Percentiles rank a stretch among this genome's conserved stretches.
phyloP scores from a whole-genome alignment of 148 eudicot genomes.

The Arbutus unedo region DNA sequence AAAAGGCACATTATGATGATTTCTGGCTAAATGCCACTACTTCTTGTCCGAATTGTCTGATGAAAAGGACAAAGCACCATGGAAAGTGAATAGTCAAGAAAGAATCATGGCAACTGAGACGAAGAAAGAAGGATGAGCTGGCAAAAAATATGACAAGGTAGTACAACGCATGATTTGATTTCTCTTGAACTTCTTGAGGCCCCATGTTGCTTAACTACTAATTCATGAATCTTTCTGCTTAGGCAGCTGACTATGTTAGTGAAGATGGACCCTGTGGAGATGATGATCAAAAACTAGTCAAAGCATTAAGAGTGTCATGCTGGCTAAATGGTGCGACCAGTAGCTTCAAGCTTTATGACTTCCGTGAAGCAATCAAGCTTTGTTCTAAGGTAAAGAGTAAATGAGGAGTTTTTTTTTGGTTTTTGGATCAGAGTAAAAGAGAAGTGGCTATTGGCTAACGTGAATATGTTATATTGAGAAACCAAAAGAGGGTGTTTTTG shows the following conservation, averaged over 20 bases:
- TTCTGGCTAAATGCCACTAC: background rate
- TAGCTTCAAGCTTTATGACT: conserved; percentile 44
- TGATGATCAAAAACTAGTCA: conserved; percentile 40
- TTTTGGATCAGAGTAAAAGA: background rate
- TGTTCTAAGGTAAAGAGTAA: conserved; percentile 53
- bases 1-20: background rate
- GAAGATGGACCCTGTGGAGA: conserved; percentile 47
- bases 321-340: conserved; percentile 73
- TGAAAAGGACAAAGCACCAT: conserved; percentile 62
- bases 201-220: background rate
- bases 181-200: background rate
- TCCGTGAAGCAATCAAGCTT: conserved; percentile 41
- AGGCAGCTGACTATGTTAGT: conserved; percentile 57
- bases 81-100: conserved; percentile 54
- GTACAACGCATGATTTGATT: background rate
- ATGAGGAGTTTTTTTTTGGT: background rate
- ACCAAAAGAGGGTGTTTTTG: background rate
- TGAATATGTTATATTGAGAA: conserved; percentile 5
- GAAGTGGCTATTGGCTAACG: background rate
- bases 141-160: conserved; percentile 70
- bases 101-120: conserved; percentile 45
- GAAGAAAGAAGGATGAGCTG: conserved; percentile 69
- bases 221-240: background rate
- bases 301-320: conserved; percentile 58
- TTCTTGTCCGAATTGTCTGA: background rate